Evolutionary conservation across 2,329 filamentous ascomycete genomes (phyloP).

Genomic region (Colletotrichum zoysiae): DNA sequence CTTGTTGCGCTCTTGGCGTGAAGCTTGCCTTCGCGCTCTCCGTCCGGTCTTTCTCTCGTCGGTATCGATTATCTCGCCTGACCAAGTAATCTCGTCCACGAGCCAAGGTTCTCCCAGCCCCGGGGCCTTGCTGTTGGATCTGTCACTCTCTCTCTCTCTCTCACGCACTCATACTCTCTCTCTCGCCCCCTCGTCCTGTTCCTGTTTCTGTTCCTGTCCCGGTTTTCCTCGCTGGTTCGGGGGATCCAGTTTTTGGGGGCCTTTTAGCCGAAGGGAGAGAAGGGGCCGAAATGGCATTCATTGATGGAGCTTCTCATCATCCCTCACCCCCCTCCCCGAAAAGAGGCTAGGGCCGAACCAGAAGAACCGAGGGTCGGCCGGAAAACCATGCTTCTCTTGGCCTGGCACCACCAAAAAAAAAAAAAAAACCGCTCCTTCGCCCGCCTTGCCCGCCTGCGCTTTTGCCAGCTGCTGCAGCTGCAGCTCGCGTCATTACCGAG

Average conservation of each 20-base stretch:
- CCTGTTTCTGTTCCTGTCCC: too few species aligned
- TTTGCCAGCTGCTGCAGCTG: background rate
- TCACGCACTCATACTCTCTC: background rate
- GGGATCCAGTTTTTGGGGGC: background rate
- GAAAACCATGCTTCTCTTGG: too few species aligned
- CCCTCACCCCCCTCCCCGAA: background rate
- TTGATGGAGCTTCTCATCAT: constrained; percentile 1
- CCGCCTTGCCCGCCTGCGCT: background rate
- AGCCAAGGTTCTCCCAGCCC: background rate
- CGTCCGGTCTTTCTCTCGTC: constrained; percentile 15
- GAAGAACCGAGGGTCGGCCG: constrained; percentile 5
- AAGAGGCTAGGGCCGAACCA: background rate
- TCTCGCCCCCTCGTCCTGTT: background rate
- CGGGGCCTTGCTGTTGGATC: background rate
- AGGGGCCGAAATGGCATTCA: constrained; percentile 19
- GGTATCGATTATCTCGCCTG: constrained; percentile 6
- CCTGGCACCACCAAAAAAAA: background rate
- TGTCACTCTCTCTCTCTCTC: background rate
- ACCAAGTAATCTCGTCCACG: constrained; percentile 7
- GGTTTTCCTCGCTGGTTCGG: background rate
- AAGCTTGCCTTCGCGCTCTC: background rate
- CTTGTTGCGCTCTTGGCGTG: background rate
- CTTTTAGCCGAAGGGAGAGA: constrained; percentile 8
- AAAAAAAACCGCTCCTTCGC: background rate
- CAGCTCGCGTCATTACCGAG: constrained; percentile 26